Conservation (phyloP, 768 basidiomycete genomes). For the Favolaschia claudopus region DNA sequence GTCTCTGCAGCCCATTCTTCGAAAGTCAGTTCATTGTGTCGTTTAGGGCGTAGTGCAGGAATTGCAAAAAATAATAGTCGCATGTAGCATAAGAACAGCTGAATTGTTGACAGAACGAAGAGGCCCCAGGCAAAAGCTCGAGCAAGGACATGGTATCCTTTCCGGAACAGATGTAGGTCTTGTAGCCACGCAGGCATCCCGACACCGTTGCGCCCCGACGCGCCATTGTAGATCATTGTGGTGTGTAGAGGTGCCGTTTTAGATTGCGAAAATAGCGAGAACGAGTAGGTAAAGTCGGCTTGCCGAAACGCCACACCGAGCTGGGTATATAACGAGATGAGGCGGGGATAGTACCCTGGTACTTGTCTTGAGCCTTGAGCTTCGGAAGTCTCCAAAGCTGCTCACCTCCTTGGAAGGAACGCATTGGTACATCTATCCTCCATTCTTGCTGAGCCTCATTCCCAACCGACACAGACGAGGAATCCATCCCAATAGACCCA, state of each 20-base stretch:
- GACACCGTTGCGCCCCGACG: conserved; percentile 59
- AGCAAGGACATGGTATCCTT: conserved; percentile 28
- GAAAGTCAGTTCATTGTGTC: conserved; percentile 47
- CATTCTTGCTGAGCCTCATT: conserved; percentile 49
- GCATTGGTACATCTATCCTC: conserved; percentile 82
- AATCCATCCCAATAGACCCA: conserved; percentile 71
- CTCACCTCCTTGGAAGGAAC: conserved; percentile 81
- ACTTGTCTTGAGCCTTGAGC: background rate
- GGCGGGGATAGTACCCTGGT: conserved; percentile 74
- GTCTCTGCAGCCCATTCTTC: conserved; percentile 54
- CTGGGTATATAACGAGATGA: conserved; percentile 70
- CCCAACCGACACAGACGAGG: conserved; percentile 59
- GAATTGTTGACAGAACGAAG: conserved; percentile 51
- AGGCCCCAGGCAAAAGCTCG: conserved; percentile 41
- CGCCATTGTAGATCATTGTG: conserved; percentile 71
- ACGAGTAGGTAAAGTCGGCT: conserved; percentile 75
- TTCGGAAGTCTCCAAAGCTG: background rate
- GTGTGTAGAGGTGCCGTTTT: conserved; percentile 37
- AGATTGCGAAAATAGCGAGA: conserved; percentile 55
- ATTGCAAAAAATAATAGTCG: conserved; percentile 35
- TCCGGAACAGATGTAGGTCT: conserved; percentile 29
- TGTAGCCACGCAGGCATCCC: conserved; percentile 55
- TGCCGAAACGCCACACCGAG: conserved; percentile 65
- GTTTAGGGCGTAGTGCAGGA: conserved; percentile 35
- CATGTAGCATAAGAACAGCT: conserved; percentile 53